Evolutionary conservation across 768 basidiomycete genomes (phyloP).

Genomic region (Calocybe cyanea): DNA sequence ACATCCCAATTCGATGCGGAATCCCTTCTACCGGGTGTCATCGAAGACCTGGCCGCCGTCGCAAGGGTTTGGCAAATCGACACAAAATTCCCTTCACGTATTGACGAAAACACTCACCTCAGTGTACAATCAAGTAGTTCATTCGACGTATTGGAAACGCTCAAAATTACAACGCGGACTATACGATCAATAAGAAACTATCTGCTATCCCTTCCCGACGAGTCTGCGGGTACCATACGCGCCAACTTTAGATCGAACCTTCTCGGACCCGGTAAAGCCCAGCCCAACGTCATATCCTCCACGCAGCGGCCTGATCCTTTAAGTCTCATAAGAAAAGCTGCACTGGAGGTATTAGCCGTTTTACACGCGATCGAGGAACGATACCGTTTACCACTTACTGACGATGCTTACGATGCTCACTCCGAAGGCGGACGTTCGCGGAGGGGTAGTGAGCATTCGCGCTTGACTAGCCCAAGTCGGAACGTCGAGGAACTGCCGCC

Average conservation of each 20-base stretch:
- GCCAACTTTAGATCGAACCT: slow-evolving; percentile 56
- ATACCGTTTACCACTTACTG: slow-evolving; percentile 68
- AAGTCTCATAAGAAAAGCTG: slow-evolving; percentile 66
- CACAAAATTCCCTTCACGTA: too few species aligned
- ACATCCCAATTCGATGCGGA: slow-evolving; percentile 74
- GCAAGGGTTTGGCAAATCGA: slow-evolving; percentile 60
- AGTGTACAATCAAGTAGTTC: too few species aligned
- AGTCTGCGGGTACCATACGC: slow-evolving; percentile 52
- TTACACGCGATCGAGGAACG: slow-evolving; percentile 80
- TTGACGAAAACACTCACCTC: too few species aligned
- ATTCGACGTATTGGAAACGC: slow-evolving; percentile 63
- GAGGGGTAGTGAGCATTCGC: slow-evolving; percentile 33
- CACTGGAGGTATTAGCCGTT: slow-evolving; percentile 78
- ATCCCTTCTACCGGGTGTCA: slow-evolving; percentile 69
- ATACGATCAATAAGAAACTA: slow-evolving; percentile 85
- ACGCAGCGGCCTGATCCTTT: slow-evolving; percentile 52
- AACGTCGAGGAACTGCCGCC: slow-evolving; percentile 29
- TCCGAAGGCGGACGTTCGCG: slow-evolving; percentile 54
- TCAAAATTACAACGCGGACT: slow-evolving; percentile 77
- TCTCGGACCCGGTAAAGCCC: slow-evolving; percentile 35
- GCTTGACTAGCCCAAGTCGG: slow-evolving; percentile 38
- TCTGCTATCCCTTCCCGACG: slow-evolving; percentile 76
- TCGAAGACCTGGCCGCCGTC: slow-evolving; percentile 68
- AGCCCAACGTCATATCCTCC: slow-evolving; percentile 26
- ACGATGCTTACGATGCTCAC: slow-evolving; percentile 81